Evolutionary conservation across 768 basidiomycete genomes (phyloP).

Genomic region (Hydnum rufescens): DNA sequence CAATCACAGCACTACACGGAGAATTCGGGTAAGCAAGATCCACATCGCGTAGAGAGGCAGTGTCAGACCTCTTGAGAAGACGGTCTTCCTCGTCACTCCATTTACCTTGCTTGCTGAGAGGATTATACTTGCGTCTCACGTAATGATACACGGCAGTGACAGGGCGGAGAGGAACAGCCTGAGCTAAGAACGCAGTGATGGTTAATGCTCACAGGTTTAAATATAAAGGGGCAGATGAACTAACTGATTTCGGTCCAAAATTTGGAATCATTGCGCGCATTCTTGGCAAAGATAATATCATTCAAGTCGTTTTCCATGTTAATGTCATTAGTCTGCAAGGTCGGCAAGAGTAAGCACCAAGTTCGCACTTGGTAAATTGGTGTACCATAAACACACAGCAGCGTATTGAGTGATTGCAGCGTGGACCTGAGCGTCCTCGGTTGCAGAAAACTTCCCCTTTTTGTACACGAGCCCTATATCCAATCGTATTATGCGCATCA

Average conservation of each 20-base stretch:
- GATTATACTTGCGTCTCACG: conserved; percentile 49
- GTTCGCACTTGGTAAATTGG: too few species aligned
- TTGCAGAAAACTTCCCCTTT: neutral
- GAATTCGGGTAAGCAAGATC: conserved; percentile 1
- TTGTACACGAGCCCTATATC: neutral
- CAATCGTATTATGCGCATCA: too few species aligned
- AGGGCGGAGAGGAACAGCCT: conserved; percentile 26
- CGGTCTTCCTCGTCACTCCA: conserved; percentile 53
- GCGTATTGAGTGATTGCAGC: neutral
- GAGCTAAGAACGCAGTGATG: neutral
- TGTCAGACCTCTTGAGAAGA: conserved; percentile 35
- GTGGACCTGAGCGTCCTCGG: neutral
- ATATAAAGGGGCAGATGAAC: too few species aligned
- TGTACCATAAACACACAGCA: neutral
- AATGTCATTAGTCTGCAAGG: too few species aligned
- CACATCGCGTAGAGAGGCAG: neutral
- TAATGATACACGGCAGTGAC: conserved; percentile 74
- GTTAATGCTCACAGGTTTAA: too few species aligned
- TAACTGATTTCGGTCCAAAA: too few species aligned
- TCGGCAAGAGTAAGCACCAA: too few species aligned
- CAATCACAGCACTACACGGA: conserved; percentile 37
- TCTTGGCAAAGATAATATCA: too few species aligned
- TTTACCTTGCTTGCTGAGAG: conserved; percentile 43
- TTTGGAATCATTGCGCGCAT: too few species aligned
- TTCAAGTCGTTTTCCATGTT: too few species aligned